Evolutionary conservation across 805 yeast species (phyloP), one percentile per base, ranked within the genome.

Genomic region (Saturnispora gosingensis): DNA sequence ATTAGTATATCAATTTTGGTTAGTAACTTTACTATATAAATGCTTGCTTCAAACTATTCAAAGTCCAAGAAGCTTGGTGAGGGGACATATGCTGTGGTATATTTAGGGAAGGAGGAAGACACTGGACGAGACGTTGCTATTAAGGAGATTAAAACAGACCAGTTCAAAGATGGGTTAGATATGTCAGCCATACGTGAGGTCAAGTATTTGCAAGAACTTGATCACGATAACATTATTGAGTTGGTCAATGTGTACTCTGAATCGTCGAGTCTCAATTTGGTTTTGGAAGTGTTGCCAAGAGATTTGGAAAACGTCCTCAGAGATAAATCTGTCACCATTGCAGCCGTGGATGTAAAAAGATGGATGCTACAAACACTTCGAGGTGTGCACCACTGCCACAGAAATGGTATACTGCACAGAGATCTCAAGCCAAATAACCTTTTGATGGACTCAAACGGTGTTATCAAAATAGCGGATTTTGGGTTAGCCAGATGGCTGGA

Each of bases 1-100:
- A 30, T 30, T 30, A 13, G 11, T 25, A 30, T 10, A 30, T 11
- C 34, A 4, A 30, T 2, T 11, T 30, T 11, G 15, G 15, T 6
- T 13, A 30, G 15, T 30, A 3, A 2, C 34, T 30, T 13, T 30
- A 30, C 13, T 30, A 30, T 11, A 13, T 30, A 38, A 13, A 38
- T 38, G 42, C 22, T 43, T 47, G 43, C 47, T 4, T 18, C 58
- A 3, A 57, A 64, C 28, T 71, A 71, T 49, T 56, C 70, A 5
- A 71, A 70, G 55, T 96, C 89, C 52, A 81, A 78, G 58, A 90
- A 89, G 64, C 97, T 93, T 28, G 99, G 99, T 63, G 99, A 93
- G 70, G 99, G 99, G 68, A 93, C 99, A 0, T 93, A 91, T 71
- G 99, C 99, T 45, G 95, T 90, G 51, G 99, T 93, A 5, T 88